Evolutionary conservation across 371 early-diverging fungal species (phyloP), one percentile per base, ranked within the genome.

Genomic region (Rhizoclosmatium hyalinum): DNA sequence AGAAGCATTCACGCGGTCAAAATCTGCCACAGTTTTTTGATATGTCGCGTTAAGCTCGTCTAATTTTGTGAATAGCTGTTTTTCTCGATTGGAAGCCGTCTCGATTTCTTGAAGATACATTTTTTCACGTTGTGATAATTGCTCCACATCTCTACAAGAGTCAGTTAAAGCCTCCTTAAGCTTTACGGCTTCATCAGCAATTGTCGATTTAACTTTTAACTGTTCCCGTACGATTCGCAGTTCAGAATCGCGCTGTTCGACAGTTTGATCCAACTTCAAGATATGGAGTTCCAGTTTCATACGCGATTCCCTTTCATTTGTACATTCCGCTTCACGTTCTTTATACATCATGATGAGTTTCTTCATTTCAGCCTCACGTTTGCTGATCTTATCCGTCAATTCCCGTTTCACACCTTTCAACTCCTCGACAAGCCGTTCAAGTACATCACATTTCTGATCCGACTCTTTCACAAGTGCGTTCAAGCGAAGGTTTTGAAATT

Each of bases 221-320:
- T 54, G 65, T 10, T 41, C 42, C 62, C 78, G 76, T 12, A 81
- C 32, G 17, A 43, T 47, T 6, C 70, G 43, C 32, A 82, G 50
- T 41, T 82, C 82, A 6, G 72, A 78, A 55, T 83, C 79, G 21
- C 80, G 65, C 53, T 81, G 75, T 21, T 77, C 77, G 21, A 77
- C 65, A 8, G 71, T 63, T 24, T 83, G 79, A 41, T 84, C 85
- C 5, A 81, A 56, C 68, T 83, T 79, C 45, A 82, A 47, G n/a
- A 75, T 68, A 43, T 81, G 77, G 0, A 77, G 79, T 57, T 87
- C 84, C 12, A 83, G 61, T 70, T 81, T 80, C 76, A 83, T 78
- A 8, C 80, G 68, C 69, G 47, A 8, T 55, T 84, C 82, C 54
- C 82, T 79, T 50, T 86, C 85, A 45, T 45, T 57, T 42, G 61